phyloP scores from a whole-genome alignment of 1,284 basidiomycete genomes.

The Pseudozyma pruni region DNA sequence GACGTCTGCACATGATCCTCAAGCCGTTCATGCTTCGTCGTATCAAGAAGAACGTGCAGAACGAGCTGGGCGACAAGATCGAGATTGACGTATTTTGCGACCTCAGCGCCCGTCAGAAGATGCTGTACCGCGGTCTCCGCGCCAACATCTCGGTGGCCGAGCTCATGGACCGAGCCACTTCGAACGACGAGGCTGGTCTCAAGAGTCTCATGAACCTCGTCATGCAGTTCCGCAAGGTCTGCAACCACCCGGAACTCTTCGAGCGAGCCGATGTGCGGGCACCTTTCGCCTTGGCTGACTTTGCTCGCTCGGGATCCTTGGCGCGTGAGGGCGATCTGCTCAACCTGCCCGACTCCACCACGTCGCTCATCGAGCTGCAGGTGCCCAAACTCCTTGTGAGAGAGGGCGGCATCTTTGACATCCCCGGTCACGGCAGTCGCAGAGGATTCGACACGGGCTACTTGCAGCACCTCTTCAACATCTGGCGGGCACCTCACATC shows the following conservation, averaged over 20 bases:
- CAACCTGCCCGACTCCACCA: conserved; percentile 81
- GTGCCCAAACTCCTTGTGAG: conserved; percentile 83
- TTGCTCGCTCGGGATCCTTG: conserved; percentile 82
- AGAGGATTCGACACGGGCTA: conserved; percentile 75
- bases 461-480: conserved; percentile 82
- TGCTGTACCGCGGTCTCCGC: conserved; percentile 89
- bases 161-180: conserved; percentile 89
- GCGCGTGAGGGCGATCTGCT: conserved; percentile 86
- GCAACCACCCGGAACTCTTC: conserved; percentile 98
- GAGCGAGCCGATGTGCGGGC: conserved; percentile 95
- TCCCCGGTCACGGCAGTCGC: conserved; percentile 75
- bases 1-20: conserved; percentile 96
- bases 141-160: conserved; percentile 95
- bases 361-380: conserved; percentile 82
- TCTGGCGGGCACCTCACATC: conserved; percentile 88
- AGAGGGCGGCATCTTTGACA: conserved; percentile 79
- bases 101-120: conserved; percentile 89
- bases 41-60: conserved; percentile 98
- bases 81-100: conserved; percentile 96
- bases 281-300: conserved; percentile 87
- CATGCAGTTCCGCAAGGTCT: conserved; percentile 99
- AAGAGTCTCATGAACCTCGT: conserved; percentile 98
- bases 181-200: conserved; percentile 86
- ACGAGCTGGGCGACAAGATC: conserved; percentile 99
- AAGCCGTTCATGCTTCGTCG: conserved; percentile 99